Conservation (phyloP, 2,329 filamentous ascomycete species). For the Colletotrichum liriopes region DNA sequence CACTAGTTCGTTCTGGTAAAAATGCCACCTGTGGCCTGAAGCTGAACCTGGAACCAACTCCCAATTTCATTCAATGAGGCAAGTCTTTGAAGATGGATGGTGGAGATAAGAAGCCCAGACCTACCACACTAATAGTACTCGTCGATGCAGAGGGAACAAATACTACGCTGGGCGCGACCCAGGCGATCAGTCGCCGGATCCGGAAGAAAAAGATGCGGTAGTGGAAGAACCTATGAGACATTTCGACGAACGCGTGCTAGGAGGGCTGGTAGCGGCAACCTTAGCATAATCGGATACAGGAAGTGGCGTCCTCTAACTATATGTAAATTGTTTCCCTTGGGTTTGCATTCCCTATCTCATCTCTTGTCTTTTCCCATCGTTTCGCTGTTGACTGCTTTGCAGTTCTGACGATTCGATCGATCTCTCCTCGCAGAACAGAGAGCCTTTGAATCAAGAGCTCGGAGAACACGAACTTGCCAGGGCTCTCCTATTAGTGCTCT, state of each 20-base stretch:
- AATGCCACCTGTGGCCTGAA: no score
- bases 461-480: no score
- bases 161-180: background rate
- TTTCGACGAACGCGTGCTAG: conserved; percentile 16
- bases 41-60: background rate
- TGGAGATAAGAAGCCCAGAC: background rate
- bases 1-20: background rate
- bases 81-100: background rate
- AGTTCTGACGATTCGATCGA: background rate
- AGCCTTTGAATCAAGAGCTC: background rate
- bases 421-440: no score
- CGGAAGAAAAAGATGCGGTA: background rate
- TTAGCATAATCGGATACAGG: background rate
- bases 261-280: background rate
- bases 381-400: background rate
- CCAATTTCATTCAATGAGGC: background rate
- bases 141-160: background rate
- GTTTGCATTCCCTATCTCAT: background rate
- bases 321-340: background rate
- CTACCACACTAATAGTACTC: no score
- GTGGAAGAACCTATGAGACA: conserved; percentile 9
- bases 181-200: conserved; percentile 21
- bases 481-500: background rate
- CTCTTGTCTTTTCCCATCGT: background rate
- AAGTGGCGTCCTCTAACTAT: conserved; percentile 3